Percentiles rank a stretch among this genome's conserved stretches.
Conservation (phyloP, 73 alveolate species). For the Durusdinium trenchii region DNA sequence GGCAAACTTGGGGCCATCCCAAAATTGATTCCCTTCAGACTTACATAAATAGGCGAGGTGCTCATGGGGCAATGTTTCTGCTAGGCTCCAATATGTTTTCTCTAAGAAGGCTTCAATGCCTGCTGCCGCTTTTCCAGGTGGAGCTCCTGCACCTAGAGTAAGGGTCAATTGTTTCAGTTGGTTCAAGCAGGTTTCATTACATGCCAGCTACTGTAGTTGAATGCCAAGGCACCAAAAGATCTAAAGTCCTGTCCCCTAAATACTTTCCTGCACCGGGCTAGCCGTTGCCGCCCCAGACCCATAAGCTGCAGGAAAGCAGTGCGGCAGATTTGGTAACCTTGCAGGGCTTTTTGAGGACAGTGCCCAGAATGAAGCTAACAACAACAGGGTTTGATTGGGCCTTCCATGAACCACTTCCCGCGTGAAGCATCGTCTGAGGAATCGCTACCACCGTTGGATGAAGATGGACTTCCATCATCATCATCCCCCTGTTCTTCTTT, state of each 20-base stretch:
- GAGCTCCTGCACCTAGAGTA: not conserved
- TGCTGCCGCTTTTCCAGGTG: not conserved
- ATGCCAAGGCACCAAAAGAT: not conserved
- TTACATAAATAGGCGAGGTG: not conserved
- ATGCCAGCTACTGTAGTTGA: not conserved
- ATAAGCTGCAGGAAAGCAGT: conserved; percentile 16
- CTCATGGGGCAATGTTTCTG: conserved; percentile 26
- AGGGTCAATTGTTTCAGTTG: not conserved
- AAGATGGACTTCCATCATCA: not conserved
- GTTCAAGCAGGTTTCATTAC: not conserved
- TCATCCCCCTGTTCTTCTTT: not conserved
- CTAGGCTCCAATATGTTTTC: conserved; percentile 41
- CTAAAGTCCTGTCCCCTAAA: not conserved
- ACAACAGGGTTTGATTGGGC: not conserved
- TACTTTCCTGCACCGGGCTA: not conserved
- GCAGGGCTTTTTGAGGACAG: not conserved
- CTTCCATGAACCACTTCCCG: conserved; percentile 29
- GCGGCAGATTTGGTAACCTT: not conserved
- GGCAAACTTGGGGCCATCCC: not conserved
- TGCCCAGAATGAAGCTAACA: too few species aligned
- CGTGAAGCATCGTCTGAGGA: not conserved
- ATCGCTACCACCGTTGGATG: not conserved
- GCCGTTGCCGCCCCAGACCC: not conserved
- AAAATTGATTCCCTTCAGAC: not conserved
- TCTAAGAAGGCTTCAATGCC: not conserved